Base-by-base conservation (phyloP, 768 basidiomycete species). In the Leccinum subgranulosum region DNA sequence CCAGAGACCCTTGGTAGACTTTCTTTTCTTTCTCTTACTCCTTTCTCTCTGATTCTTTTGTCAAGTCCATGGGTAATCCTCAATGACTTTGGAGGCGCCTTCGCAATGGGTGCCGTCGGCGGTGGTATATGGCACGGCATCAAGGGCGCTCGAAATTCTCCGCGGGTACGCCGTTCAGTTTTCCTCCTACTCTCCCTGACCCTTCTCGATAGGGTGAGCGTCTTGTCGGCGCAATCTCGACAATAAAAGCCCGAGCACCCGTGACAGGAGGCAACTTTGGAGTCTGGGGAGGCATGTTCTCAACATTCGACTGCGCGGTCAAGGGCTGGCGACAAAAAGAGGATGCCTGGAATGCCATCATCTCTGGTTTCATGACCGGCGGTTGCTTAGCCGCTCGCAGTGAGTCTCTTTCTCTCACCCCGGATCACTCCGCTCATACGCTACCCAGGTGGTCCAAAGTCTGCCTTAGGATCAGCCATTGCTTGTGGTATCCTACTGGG, bases 81-180 rank as follows among this genome's bases (percentile, higher is more conserved):
- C 66, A 97, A 92, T 79, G 96, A 98, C 79, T 96, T 95, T 74
- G 95, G 96, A 59, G 95, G 94, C 60, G 94, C 95, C 12, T 96
- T 97, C 75, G 85, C 95, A 17, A 98, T 98, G 95, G 95, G 95
- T 72, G 93, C 94, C 34, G 87, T 98, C 55, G 96, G 96, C 66
- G 96, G 96, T 68, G 94, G 91, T 62, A 93, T 98, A 69, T 98
- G 96, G 96, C 94, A 98, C 75, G 93, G 94, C 55, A 94, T 98
- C 65, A 98, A 98, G 77, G 96, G 96, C 58, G 94, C 94, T 7
- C 83, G 96, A 66, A 98, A 98, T 76, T 96, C 94, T 59, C 96
- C 96, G 56, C 81, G 91, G 72, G 95, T 95, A 68, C 54, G 88
- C 76, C 2, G 34, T 9, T 23, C 17, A 2, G 2, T 31, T n/a